Conservation (phyloP, 2,329 filamentous ascomycete species). For the Mollisiaceae sp. region DNA sequence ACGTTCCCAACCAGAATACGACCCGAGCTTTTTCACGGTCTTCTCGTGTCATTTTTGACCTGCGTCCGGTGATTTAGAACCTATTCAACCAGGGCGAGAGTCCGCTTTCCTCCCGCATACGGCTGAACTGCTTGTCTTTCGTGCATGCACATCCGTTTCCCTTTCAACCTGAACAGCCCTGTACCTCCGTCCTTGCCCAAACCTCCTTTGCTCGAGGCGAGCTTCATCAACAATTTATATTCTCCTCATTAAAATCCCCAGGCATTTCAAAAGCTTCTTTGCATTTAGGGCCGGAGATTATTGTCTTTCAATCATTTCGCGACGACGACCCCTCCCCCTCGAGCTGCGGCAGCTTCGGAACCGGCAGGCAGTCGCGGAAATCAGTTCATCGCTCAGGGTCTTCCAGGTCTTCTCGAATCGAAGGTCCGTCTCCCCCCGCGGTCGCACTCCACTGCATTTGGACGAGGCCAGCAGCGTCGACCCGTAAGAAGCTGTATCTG, state of each 20-base stretch:
- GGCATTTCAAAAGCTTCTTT: slow-evolving; percentile 18
- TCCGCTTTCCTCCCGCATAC: background rate
- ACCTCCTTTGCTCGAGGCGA: slow-evolving; percentile 11
- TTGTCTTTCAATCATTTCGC: slow-evolving; percentile 24
- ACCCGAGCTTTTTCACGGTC: background rate
- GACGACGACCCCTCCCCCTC: background rate
- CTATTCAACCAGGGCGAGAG: background rate
- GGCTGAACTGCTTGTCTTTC: background rate
- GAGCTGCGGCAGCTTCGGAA: slow-evolving; percentile 7
- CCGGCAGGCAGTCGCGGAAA: slow-evolving; percentile 8
- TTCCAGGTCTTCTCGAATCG: slow-evolving; percentile 16
- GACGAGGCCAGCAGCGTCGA: slow-evolving; percentile 14
- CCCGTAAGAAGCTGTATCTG: slow-evolving; percentile 18
- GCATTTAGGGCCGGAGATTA: slow-evolving; percentile 19
- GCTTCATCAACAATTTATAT: slow-evolving; percentile 17
- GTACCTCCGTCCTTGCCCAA: slow-evolving; percentile 4
- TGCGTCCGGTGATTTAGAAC: background rate
- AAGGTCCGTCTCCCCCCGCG: slow-evolving; percentile 25
- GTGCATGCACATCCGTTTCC: slow-evolving; percentile 17
- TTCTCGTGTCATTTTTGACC: background rate
- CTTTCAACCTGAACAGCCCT: slow-evolving; percentile 6
- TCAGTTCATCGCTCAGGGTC: slow-evolving; percentile 2
- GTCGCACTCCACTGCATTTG: slow-evolving; percentile 24
- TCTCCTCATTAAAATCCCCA: slow-evolving; percentile 8
- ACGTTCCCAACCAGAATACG: slow-evolving; percentile 10